phyloP scores from a whole-genome alignment of 106 monocot species.

The Dendrobium officinale region DNA sequence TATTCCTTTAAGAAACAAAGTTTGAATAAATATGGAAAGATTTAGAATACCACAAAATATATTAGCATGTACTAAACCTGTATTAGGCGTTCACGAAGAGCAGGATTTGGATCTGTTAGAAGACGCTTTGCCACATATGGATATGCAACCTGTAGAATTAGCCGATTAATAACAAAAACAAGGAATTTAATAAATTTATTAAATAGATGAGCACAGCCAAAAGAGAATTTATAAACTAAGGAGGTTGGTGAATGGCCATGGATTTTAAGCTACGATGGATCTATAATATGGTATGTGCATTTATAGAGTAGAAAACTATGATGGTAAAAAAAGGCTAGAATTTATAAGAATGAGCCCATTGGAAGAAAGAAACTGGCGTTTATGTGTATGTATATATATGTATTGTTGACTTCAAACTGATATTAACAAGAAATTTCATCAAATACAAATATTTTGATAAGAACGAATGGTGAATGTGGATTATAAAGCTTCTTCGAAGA shows the following conservation, averaged over 20 bases:
- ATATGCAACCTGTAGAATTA: constrained; percentile 72
- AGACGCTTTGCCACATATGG: constrained; percentile 97
- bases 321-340: not conserved
- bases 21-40: not conserved
- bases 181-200: constrained; percentile 4
- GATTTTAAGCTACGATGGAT: not conserved
- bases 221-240: not conserved
- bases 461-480: not conserved
- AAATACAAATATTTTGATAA: not conserved
- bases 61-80: constrained; percentile 43
- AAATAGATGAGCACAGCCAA: not conserved
- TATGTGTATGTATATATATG: not conserved
- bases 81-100: constrained; percentile 93
- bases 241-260: not conserved
- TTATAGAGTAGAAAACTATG: not conserved
- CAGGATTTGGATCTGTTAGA: constrained; percentile 95
- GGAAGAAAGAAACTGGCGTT: not conserved
- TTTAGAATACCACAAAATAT: not conserved
- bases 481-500: not conserved
- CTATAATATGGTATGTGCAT: not conserved
- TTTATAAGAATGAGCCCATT: not conserved
- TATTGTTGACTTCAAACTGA: not conserved
- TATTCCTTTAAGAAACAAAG: not conserved
- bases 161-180: not conserved
- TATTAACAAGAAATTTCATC: not conserved